Base-by-base conservation (phyloP, 2,329 filamentous ascomycete genomes). In the Fusarium goolgardi region DNA sequence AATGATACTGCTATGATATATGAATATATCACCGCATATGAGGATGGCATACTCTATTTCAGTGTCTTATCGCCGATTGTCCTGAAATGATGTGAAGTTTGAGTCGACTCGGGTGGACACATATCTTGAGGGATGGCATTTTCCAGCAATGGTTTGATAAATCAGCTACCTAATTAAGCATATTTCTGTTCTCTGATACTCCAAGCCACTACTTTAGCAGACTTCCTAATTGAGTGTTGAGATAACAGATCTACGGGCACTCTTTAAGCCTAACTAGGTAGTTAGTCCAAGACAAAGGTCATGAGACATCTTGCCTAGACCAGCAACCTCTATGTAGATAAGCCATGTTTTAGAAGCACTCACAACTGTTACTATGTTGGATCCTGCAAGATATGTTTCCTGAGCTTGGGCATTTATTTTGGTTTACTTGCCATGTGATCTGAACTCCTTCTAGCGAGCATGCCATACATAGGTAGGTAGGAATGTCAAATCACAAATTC, bases 1-100 rank as follows among this genome's bases (percentile, higher is more conserved):
- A 49, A 67, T 61, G 58, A 67, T 37, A 59, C 37, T 56, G 43
- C n/a, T 20, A 67, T 58, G 62, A 70, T 51, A 67, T 67, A 63
- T 45, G 60, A 54, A 40, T 49, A 41, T 53, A 29, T 47, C 55
- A 45, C 25, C 37, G 35, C 44, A 43, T 35, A 44, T 55, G 50
- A 52, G 27, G 11, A 31, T 39, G 44, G 41, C 18, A n/a, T 8
- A 20, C 11, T 23, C 21, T 3, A 4, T 34, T 37, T 16, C 21
- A 16, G 15, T 7, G 18, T 20, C 20, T 27, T 15, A 20, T 27
- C 13, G 11, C 11, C 11, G 32, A 20, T 18, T 50, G 16, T 12
- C 4, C 7, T 37, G 9, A 5, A 9, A 9, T 16, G 47, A 2
- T 16, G 37, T 29, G 34, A 29, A n/a, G 18, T 39, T 51, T 40